Evolutionary conservation across 805 yeast genomes (phyloP).

Genomic region (Hanseniaspora valbyensis): DNA sequence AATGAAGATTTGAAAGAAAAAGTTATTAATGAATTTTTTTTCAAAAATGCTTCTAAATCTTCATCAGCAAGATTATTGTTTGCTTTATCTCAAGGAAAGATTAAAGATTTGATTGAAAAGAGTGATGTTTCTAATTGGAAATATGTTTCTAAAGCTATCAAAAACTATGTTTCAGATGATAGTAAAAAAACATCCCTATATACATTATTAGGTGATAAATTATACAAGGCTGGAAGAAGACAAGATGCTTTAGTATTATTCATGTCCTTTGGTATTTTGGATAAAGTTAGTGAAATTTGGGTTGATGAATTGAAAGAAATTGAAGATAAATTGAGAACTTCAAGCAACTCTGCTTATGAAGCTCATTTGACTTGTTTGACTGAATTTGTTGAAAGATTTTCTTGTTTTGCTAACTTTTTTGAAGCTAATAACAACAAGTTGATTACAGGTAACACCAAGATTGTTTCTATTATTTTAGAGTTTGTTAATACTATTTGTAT

Average conservation of each 20-base stretch:
- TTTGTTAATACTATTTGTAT: constrained; percentile 71
- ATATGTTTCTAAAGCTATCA: constrained; percentile 59
- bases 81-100: constrained; percentile 44
- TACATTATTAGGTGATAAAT: constrained; percentile 65
- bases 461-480: constrained; percentile 54
- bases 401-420: constrained; percentile 38
- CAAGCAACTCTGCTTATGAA: constrained; percentile 46
- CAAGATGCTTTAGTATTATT: constrained; percentile 67
- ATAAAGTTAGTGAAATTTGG: constrained; percentile 75
- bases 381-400: constrained; percentile 71
- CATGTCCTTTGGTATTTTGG: constrained; percentile 70
- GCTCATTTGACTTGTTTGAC: constrained; percentile 76
- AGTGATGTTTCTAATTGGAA: constrained; percentile 76
- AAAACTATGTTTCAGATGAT: constrained; percentile 41
- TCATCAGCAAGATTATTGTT: constrained; percentile 65
- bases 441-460: constrained; percentile 26
- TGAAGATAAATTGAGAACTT: constrained; percentile 33
- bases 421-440: constrained; percentile 19
- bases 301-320: constrained; percentile 51
- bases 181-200: constrained; percentile 45
- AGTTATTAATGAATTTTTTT: constrained; percentile 63
- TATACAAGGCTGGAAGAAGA: constrained; percentile 46
- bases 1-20: constrained; percentile 47
- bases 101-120: constrained; percentile 63
- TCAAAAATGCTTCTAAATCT: constrained; percentile 37